A percentile compares a stretch with the other conserved stretches of the same genome.
phyloP scores from a whole-genome alignment of 2,329 filamentous ascomycete genomes.

The Phialophora macrospora region DNA sequence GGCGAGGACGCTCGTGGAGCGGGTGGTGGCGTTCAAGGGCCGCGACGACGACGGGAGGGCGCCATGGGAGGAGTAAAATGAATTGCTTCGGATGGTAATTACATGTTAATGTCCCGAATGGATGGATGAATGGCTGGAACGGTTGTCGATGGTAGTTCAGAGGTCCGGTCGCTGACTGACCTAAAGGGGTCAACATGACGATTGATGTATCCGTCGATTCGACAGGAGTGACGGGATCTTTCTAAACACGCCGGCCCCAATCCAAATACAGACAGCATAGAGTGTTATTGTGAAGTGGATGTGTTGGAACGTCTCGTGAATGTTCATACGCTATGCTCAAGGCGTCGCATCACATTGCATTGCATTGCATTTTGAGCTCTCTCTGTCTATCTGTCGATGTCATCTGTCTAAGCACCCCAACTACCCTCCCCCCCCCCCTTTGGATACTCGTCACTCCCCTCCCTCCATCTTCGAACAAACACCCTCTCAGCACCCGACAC shows the following conservation, averaged over 20 bases:
- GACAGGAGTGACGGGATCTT: background rate
- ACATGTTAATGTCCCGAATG: background rate
- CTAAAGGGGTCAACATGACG: background rate
- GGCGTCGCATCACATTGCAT: background rate
- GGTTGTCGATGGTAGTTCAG: background rate
- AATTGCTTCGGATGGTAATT: background rate
- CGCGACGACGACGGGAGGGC: background rate
- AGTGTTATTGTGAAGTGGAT: background rate
- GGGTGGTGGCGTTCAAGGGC: conserved; percentile 6
- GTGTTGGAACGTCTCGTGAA: background rate
- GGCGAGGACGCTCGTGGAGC: background rate
- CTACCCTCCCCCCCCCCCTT: too few species aligned
- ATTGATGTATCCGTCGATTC: background rate
- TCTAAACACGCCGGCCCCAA: too few species aligned
- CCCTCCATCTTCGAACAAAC: background rate
- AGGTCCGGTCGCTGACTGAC: background rate
- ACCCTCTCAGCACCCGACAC: background rate
- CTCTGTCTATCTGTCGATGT: background rate
- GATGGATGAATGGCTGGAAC: too few species aligned
- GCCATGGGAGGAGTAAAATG: background rate
- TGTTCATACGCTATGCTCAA: too few species aligned
- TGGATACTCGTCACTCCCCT: background rate
- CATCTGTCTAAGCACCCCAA: background rate
- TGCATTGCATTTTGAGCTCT: background rate
- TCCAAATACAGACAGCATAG: background rate